Evolutionary conservation across 2,329 filamentous ascomycete genomes (phyloP).

Genomic region (Fusarium paranaense): DNA sequence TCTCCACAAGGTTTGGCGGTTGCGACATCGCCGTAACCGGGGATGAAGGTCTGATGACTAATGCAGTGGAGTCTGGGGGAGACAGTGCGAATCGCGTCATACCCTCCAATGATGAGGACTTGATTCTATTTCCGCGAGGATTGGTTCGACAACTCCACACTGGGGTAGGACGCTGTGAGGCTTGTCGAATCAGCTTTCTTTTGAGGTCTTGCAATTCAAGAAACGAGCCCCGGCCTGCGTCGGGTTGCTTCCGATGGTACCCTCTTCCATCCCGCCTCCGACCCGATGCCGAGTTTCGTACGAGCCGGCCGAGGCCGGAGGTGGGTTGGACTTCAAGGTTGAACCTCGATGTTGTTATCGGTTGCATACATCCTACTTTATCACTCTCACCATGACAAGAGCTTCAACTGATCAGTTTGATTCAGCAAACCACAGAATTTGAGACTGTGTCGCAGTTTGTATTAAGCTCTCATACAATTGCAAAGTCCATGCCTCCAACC

Average conservation of each 20-base stretch:
- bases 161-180: not conserved
- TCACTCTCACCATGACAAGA: not conserved
- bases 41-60: slow-evolving; percentile 37
- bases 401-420: not conserved
- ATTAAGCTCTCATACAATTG: not conserved
- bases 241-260: slow-evolving; percentile 18
- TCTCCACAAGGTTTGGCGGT: slow-evolving; percentile 3
- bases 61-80: slow-evolving; percentile 19
- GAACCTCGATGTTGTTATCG: not conserved
- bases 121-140: slow-evolving; percentile 21
- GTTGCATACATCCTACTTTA: not conserved
- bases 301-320: slow-evolving; percentile 16
- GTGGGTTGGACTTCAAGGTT: not conserved
- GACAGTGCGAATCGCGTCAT: slow-evolving; percentile 37
- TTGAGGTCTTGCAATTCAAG: not conserved
- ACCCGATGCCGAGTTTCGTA: not conserved
- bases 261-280: slow-evolving; percentile 1
- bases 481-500: not conserved
- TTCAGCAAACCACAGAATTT: not conserved
- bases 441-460: not conserved
- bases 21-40: slow-evolving; percentile 45
- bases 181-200: not conserved
- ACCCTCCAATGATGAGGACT: slow-evolving; percentile 39
- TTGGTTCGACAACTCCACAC: slow-evolving; percentile 34
- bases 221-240: not conserved